Evolutionary conservation across 805 yeast genomes (phyloP).

Genomic region (Nakazawaea holstii): DNA sequence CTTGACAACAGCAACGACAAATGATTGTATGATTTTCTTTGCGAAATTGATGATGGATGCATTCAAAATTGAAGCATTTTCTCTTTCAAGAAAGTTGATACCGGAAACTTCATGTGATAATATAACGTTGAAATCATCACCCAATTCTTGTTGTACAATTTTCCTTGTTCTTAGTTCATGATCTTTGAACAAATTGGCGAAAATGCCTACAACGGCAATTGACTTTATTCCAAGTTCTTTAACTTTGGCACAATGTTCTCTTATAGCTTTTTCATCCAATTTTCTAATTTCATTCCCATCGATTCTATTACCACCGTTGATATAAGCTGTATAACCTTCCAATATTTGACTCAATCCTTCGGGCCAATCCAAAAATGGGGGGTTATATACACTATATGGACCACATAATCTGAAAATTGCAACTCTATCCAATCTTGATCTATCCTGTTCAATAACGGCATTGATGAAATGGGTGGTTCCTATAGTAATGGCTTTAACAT

Average conservation of each 20-base stretch:
- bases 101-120: slow-evolving; percentile 36
- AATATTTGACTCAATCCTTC: slow-evolving; percentile 26
- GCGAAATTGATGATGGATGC: slow-evolving; percentile 41
- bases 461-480: slow-evolving; percentile 49
- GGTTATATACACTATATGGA: slow-evolving; percentile 30
- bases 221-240: slow-evolving; percentile 27
- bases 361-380: slow-evolving; percentile 42
- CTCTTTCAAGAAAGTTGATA: slow-evolving; percentile 39
- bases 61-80: slow-evolving; percentile 41
- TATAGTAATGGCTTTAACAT: slow-evolving; percentile 37
- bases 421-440: slow-evolving; percentile 33
- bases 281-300: slow-evolving; percentile 32
- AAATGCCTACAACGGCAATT: slow-evolving; percentile 35
- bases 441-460: slow-evolving; percentile 42
- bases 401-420: slow-evolving; percentile 41
- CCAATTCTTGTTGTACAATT: slow-evolving; percentile 25
- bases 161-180: slow-evolving; percentile 32
- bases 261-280: slow-evolving; percentile 25
- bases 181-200: slow-evolving; percentile 30
- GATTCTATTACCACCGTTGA: slow-evolving; percentile 37
- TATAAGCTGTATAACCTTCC: slow-evolving; percentile 28
- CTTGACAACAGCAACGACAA: slow-evolving; percentile 28
- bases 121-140: slow-evolving; percentile 24
- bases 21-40: slow-evolving; percentile 31
- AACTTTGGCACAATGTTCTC: slow-evolving; percentile 26